phyloP scores from a whole-genome alignment of 1,284 basidiomycete genomes.

The Rhodotorula glutinis region DNA sequence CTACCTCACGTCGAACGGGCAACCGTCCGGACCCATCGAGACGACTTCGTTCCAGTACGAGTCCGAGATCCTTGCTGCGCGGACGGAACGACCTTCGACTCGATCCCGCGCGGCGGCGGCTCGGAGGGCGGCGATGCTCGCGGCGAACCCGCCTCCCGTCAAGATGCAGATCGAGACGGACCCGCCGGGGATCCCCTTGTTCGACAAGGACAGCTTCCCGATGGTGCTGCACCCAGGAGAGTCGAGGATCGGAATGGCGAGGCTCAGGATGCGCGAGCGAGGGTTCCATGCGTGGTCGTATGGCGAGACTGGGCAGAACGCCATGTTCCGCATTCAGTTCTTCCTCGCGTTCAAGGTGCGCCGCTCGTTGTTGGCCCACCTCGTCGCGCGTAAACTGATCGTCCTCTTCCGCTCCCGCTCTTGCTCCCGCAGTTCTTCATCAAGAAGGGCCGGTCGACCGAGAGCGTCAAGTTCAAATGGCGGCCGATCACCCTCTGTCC shows the following conservation, averaged over 20 bases:
- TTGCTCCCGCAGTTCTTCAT: conserved; percentile 10
- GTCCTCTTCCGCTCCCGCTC: too few species aligned
- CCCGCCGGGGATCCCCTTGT: background rate
- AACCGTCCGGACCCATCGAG: background rate
- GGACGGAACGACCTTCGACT: background rate
- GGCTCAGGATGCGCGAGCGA: background rate
- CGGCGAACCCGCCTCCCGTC: background rate
- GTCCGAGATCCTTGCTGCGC: background rate
- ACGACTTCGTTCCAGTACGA: background rate
- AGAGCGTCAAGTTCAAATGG: conserved; percentile 11
- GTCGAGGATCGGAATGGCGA: background rate
- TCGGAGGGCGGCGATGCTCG: background rate
- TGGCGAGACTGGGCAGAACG: conserved; percentile 36
- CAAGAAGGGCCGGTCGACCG: conserved; percentile 8
- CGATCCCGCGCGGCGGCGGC: background rate
- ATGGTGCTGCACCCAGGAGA: background rate
- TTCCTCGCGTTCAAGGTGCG: conserved; percentile 25
- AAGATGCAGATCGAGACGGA: conserved; percentile 3
- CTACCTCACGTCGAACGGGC: background rate
- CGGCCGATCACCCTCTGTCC: conserved; percentile 6
- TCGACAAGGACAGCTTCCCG: background rate
- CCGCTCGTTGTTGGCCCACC: background rate
- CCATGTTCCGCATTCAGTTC: conserved; percentile 13
- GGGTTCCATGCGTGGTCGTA: conserved; percentile 24
- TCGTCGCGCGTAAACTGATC: background rate